These are phyloP conservation scores for Colletotrichum lupini DNA, from an alignment of 2,329 filamentous ascomycete genomes.

Conservation along the genomic window DNA sequence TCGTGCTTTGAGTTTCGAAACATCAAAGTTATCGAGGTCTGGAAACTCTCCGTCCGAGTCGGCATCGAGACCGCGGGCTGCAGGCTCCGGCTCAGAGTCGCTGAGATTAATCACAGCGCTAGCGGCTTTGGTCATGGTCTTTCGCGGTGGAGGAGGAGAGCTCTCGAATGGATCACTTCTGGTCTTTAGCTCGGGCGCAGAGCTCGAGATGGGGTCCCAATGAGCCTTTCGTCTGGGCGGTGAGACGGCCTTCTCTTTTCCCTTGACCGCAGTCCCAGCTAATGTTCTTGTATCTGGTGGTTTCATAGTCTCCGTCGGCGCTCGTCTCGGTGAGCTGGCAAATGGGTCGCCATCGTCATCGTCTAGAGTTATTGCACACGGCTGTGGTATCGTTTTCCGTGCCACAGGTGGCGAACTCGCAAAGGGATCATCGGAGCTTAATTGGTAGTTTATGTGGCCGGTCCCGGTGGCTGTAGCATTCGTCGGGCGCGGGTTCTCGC, in stretches of 20 bases:
- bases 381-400: conserved; percentile 1
- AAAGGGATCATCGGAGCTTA: conserved; percentile 38
- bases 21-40: conserved; percentile 55
- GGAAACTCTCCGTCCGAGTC: conserved; percentile 61
- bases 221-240: conserved; percentile 41
- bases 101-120: conserved; percentile 49
- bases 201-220: conserved; percentile 66
- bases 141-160: conserved; percentile 19
- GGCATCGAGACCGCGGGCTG: background rate
- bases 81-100: conserved; percentile 42
- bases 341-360: conserved; percentile 20
- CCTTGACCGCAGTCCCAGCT: background rate
- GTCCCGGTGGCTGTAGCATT: conserved; percentile 23
- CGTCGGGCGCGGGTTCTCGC: conserved; percentile 39
- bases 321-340: background rate
- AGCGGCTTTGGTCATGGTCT: background rate
- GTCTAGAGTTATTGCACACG: conserved; percentile 12
- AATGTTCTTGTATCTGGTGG: background rate
- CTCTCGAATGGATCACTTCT: conserved; percentile 28
- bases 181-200: conserved; percentile 53
- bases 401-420: conserved; percentile 38
- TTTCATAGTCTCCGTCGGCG: background rate
- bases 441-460: background rate
- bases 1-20: conserved; percentile 41
- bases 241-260: conserved; percentile 31